Evolutionary conservation across 1,284 basidiomycete genomes (phyloP).

Genomic region (Ustilago esculenta): DNA sequence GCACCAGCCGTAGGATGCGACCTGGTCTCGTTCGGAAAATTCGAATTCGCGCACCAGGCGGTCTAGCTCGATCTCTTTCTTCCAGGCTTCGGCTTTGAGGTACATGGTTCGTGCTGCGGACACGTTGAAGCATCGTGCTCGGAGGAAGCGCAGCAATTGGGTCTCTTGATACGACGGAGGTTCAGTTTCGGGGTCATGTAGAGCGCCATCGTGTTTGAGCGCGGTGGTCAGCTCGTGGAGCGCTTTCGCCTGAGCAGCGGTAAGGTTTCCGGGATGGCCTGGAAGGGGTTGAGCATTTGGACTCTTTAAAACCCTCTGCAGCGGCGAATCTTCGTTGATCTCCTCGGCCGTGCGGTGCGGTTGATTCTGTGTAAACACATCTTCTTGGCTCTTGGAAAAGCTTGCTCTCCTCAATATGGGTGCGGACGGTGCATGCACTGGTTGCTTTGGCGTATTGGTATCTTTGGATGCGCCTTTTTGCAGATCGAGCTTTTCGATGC

Average conservation of each 20-base stretch:
- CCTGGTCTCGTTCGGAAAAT: conserved; percentile 56
- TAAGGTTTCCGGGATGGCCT: conserved; percentile 62
- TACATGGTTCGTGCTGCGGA: conserved; percentile 57
- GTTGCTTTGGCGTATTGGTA: conserved; percentile 1
- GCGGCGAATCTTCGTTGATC: conserved; percentile 24
- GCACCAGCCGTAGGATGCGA: conserved; percentile 60
- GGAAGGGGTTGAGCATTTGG: conserved; percentile 34
- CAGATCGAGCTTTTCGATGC: conserved; percentile 21
- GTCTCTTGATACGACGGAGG: conserved; percentile 42
- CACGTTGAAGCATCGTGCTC: conserved; percentile 59
- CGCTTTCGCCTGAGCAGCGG: conserved; percentile 41
- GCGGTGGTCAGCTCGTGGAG: conserved; percentile 35
- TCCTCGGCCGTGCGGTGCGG: conserved; percentile 5
- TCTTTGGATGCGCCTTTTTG: conserved; percentile 7
- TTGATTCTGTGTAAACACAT: conserved; percentile 1
- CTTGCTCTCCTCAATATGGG: conserved; percentile 11
- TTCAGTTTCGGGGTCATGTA: conserved; percentile 26
- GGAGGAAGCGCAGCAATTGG: conserved; percentile 59
- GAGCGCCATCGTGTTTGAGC: conserved; percentile 34
- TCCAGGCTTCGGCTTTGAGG: conserved; percentile 57
- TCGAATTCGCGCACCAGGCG: conserved; percentile 43
- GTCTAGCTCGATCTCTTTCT: conserved; percentile 53
- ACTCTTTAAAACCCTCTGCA: conserved; percentile 16
- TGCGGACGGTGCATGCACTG: conserved; percentile 6
- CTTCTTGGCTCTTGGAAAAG: conserved; percentile 4